Evolutionary conservation across 2,329 filamentous ascomycete genomes (phyloP).

Genomic region (Plenodomus biglobosus): DNA sequence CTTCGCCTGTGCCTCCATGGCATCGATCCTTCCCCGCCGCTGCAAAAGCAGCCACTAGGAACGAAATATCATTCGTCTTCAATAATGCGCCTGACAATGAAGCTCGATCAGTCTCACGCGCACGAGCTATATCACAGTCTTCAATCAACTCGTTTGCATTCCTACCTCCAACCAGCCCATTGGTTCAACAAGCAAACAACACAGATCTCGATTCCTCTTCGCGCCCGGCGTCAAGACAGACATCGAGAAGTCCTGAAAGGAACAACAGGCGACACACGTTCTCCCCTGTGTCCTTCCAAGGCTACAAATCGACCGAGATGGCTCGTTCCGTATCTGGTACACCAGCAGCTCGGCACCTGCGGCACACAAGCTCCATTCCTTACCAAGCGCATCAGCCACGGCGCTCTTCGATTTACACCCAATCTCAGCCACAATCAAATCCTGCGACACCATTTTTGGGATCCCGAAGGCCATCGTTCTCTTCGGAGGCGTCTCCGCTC

Average conservation of each 20-base stretch:
- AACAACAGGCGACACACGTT: conserved; percentile 70
- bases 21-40: conserved; percentile 50
- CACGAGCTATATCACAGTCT: conserved; percentile 55
- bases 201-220: conserved; percentile 69
- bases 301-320: conserved; percentile 49
- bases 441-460: conserved; percentile 53
- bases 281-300: conserved; percentile 61
- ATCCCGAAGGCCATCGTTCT: conserved; percentile 67
- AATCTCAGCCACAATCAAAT: conserved; percentile 41
- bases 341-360: conserved; percentile 43
- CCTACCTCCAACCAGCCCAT: conserved; percentile 85
- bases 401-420: conserved; percentile 66
- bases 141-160: conserved; percentile 79
- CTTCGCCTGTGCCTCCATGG: conserved; percentile 62
- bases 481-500: conserved; percentile 72
- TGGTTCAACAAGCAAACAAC: conserved; percentile 86
- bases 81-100: conserved; percentile 17
- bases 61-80: conserved; percentile 21
- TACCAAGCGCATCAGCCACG: conserved; percentile 80
- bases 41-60: conserved; percentile 27
- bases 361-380: conserved; percentile 63
- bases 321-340: conserved; percentile 34
- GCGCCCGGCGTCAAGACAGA: conserved; percentile 38
- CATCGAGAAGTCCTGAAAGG: conserved; percentile 50
- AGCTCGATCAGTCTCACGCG: conserved; percentile 41